A percentile compares a stretch with the other conserved stretches of the same genome.
Evolutionary conservation across 2,329 filamentous ascomycete genomes (phyloP).

Genomic region (Rhinocladiella similis): DNA sequence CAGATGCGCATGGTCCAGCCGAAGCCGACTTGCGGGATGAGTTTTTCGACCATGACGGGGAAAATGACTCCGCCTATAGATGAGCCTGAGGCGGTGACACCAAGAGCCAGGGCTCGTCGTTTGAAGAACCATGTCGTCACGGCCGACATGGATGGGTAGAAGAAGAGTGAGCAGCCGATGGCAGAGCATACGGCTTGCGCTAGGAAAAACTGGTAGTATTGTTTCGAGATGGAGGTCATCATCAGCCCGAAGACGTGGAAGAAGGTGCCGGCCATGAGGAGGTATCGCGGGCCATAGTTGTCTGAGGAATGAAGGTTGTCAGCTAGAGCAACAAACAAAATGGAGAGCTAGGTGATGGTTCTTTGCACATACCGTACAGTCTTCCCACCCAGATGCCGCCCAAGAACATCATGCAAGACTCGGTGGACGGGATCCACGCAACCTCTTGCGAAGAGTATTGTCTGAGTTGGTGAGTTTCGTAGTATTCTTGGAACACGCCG

Average conservation of each 20-base stretch:
- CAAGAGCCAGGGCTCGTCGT: slow-evolving; percentile 54
- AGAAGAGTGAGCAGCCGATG: slow-evolving; percentile 52
- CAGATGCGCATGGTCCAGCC: slow-evolving; percentile 59
- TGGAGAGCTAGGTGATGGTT: not conserved
- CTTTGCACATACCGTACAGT: slow-evolving; percentile 20
- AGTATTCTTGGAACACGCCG: slow-evolving; percentile 62
- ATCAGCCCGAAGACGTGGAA: slow-evolving; percentile 60
- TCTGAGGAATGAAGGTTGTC: slow-evolving; percentile 41
- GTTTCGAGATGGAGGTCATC: slow-evolving; percentile 55
- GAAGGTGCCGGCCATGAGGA: slow-evolving; percentile 53
- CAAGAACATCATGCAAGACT: slow-evolving; percentile 44
- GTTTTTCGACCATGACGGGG: slow-evolving; percentile 60
- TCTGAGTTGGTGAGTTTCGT: slow-evolving; percentile 51
- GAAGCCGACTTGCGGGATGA: slow-evolving; percentile 57
- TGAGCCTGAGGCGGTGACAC: slow-evolving; percentile 55
- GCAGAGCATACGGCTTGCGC: slow-evolving; percentile 56
- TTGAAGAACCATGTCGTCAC: slow-evolving; percentile 39
- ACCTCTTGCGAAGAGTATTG: slow-evolving; percentile 55
- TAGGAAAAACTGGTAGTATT: slow-evolving; percentile 60
- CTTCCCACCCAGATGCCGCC: slow-evolving; percentile 30
- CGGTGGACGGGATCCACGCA: slow-evolving; percentile 61
- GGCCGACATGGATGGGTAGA: slow-evolving; percentile 44
- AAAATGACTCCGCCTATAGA: slow-evolving; percentile 61
- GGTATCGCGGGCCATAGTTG: slow-evolving; percentile 59
- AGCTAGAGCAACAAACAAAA: not conserved